These are phyloP conservation scores for Echria macrotheca DNA, from an alignment of 495 filamentous ascomycete genomes.

Conservation along the genomic window DNA sequence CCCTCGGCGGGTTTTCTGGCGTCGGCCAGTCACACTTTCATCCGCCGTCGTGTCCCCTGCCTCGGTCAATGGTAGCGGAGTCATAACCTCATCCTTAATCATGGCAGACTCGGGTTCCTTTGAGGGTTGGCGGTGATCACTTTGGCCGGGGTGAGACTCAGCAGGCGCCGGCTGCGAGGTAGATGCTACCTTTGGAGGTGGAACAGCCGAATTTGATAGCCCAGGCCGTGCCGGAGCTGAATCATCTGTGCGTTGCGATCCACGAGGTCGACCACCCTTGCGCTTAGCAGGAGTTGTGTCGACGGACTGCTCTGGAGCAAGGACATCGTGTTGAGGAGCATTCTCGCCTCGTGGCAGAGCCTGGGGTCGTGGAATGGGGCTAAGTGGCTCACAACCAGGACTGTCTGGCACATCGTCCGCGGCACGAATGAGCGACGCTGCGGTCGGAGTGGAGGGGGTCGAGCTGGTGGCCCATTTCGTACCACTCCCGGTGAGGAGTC, in stretches of 20 bases:
- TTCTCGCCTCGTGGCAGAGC: neutral
- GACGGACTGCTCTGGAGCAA: neutral
- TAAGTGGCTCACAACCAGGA: constrained; percentile 43
- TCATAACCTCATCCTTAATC: constrained; percentile 65
- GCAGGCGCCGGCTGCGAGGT: neutral
- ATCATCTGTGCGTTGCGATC: constrained; percentile 6
- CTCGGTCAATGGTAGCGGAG: constrained; percentile 50
- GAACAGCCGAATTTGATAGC: too few relatives aligned
- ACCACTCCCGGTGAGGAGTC: constrained; percentile 29
- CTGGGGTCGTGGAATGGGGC: constrained; percentile 24
- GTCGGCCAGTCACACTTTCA: constrained; percentile 31
- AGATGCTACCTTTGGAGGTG: constrained; percentile 29
- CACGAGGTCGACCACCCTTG: constrained; percentile 9
- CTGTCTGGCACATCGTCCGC: constrained; percentile 27
- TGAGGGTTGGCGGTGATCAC: too few relatives aligned
- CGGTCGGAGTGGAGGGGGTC: constrained; percentile 42
- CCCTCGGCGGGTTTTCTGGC: constrained; percentile 17
- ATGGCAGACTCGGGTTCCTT: constrained; percentile 26
- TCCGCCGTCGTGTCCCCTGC: constrained; percentile 46
- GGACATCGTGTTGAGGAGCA: neutral
- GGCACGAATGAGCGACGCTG: constrained; percentile 17
- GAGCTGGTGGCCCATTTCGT: constrained; percentile 45
- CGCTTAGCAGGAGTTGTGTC: constrained; percentile 11
- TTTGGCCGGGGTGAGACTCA: neutral
- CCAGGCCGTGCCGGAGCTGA: too few relatives aligned